Conservation (phyloP, 2,329 filamentous ascomycete genomes). For the Rhynchosporium agropyri region DNA sequence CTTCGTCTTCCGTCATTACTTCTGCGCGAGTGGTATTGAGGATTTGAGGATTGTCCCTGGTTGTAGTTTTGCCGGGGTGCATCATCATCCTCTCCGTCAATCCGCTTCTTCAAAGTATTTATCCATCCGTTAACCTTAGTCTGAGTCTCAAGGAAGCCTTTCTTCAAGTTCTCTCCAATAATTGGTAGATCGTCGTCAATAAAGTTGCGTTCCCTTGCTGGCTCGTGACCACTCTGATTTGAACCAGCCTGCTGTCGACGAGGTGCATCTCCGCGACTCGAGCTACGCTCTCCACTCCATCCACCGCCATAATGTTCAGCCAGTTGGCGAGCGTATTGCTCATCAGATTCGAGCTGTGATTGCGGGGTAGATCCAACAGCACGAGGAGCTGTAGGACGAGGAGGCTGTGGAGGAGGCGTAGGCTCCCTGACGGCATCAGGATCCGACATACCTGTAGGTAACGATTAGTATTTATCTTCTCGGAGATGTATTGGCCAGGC, state of each 20-base stretch:
- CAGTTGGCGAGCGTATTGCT: conserved; percentile 87
- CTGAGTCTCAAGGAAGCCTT: conserved; percentile 94
- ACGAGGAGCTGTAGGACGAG: conserved; percentile 65
- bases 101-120: conserved; percentile 84
- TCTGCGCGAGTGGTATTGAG: conserved; percentile 50
- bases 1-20: conserved; percentile 72
- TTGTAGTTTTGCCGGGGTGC: conserved; percentile 40
- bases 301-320: conserved; percentile 79
- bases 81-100: conserved; percentile 80
- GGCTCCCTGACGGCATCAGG: conserved; percentile 66
- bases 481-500: conserved; percentile 31
- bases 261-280: conserved; percentile 42
- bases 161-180: conserved; percentile 88
- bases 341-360: conserved; percentile 86
- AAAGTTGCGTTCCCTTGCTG: conserved; percentile 82
- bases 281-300: conserved; percentile 56
- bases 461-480: conserved; percentile 18
- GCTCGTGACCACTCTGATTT: conserved; percentile 55
- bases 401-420: conserved; percentile 75
- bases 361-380: conserved; percentile 56
- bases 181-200: conserved; percentile 94
- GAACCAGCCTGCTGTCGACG: conserved; percentile 55
- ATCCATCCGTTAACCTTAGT: conserved; percentile 93
- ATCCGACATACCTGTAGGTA: conserved; percentile 71
- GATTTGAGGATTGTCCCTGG: conserved; percentile 41